These are phyloP conservation scores for Pyrus communis DNA, from an alignment of 306 rosid species.

Conservation along the genomic window DNA sequence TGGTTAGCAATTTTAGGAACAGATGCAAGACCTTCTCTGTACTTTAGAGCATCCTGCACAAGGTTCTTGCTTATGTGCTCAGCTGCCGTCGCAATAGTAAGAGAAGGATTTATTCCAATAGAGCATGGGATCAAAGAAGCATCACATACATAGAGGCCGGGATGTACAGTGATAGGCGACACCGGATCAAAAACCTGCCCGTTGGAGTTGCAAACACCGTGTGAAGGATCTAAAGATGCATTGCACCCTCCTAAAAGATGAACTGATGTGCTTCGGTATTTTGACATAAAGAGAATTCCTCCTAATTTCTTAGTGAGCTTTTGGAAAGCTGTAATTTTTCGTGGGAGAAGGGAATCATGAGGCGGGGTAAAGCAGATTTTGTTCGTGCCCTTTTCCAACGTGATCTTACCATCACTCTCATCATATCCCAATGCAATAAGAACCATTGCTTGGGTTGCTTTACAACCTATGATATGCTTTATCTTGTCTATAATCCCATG, in stretches of 20 bases:
- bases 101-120: constrained; percentile 29
- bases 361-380: constrained; percentile 26
- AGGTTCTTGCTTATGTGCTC: constrained; percentile 23
- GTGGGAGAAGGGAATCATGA: constrained; percentile 25
- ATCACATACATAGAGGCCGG: constrained; percentile 25
- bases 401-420: constrained; percentile 22
- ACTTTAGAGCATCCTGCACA: constrained; percentile 22
- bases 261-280: constrained; percentile 27
- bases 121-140: constrained; percentile 37
- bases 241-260: constrained; percentile 32
- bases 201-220: constrained; percentile 26
- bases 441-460: constrained; percentile 21
- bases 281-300: constrained; percentile 29
- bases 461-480: constrained; percentile 14
- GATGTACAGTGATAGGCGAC: constrained; percentile 10
- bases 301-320: constrained; percentile 26
- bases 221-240: constrained; percentile 19
- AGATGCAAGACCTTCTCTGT: background rate
- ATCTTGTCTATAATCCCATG: constrained; percentile 33
- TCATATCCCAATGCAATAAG: constrained; percentile 30
- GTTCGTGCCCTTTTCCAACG: constrained; percentile 11
- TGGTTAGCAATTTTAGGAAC: background rate
- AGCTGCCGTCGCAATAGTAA: constrained; percentile 24
- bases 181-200: constrained; percentile 27
- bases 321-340: constrained; percentile 20